phyloP scores from a whole-genome alignment of 2,329 filamentous ascomycete genomes.

The Aspergillus ruber region DNA sequence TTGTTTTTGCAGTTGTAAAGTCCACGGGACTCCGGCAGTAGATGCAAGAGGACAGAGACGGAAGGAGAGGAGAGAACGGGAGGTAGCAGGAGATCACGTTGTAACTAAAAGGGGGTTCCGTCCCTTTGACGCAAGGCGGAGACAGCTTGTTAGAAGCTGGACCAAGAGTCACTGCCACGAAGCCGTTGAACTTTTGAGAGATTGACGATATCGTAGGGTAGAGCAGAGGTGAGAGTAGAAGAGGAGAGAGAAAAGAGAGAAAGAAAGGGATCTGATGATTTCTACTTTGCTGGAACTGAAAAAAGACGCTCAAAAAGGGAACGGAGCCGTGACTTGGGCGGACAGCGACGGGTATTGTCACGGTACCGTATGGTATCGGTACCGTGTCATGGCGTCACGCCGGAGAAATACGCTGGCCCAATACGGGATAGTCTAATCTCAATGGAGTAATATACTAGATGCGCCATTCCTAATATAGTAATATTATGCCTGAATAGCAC shows the following conservation, averaged over 20 bases:
- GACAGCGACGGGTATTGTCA: no score
- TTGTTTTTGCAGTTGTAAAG: no score
- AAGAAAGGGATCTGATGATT: slow-evolving; percentile 3
- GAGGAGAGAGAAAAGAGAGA: slow-evolving; percentile 5
- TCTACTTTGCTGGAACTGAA: not conserved
- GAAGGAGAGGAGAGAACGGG: slow-evolving; percentile 20
- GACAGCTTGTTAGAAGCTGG: slow-evolving; percentile 18
- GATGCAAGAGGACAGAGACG: not conserved
- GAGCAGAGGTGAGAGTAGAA: slow-evolving; percentile 7
- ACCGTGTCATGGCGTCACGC: not conserved
- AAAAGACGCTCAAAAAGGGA: slow-evolving; percentile 7
- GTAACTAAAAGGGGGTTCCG: slow-evolving; percentile 9
- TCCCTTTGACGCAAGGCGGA: slow-evolving; percentile 23
- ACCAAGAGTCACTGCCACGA: slow-evolving; percentile 11
- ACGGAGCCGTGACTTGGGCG: slow-evolving; percentile 2
- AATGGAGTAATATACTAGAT: no score
- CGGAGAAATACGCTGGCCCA: slow-evolving; percentile 11
- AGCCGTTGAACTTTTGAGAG: slow-evolving; percentile 13
- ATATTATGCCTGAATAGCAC: not conserved
- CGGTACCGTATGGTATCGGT: not conserved
- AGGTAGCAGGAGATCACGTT: slow-evolving; percentile 20
- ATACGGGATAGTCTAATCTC: slow-evolving; percentile 2
- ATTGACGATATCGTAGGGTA: slow-evolving; percentile 1
- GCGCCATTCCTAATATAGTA: not conserved
- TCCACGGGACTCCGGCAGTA: no score